phyloP scores from a whole-genome alignment of 352 stramenopile species.

The Phytophthora sp. region DNA sequence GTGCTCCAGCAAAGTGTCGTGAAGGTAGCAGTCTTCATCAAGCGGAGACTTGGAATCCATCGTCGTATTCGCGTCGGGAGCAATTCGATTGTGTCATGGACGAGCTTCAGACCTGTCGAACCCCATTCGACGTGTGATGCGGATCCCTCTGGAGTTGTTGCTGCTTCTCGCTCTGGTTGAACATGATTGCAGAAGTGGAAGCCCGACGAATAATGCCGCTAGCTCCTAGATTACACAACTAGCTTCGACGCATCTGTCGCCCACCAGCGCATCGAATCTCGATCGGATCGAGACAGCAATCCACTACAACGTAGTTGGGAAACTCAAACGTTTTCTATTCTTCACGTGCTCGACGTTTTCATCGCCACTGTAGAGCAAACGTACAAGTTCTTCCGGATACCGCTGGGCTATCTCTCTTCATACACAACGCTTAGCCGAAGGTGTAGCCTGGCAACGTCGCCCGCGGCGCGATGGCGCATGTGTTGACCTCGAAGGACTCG shows the following conservation, averaged over 20 bases:
- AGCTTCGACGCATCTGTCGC: too few species aligned
- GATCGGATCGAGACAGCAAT: too few species aligned
- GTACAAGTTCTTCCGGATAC: constrained; percentile 2
- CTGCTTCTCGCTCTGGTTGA: too few species aligned
- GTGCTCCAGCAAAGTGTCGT: constrained; percentile 4
- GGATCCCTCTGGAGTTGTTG: too few species aligned
- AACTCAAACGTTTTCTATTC: constrained; percentile 24
- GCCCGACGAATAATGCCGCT: too few species aligned
- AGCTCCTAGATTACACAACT: too few species aligned
- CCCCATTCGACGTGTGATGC: too few species aligned
- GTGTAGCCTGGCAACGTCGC: constrained; percentile 53
- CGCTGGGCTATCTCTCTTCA: too few species aligned
- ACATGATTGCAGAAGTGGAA: too few species aligned
- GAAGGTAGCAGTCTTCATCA: neutral
- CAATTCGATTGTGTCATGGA: constrained; percentile 5
- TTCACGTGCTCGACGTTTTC: neutral
- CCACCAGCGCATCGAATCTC: too few species aligned
- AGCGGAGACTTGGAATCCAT: neutral
- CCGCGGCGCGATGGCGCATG: constrained; percentile 33
- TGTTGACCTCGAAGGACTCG: constrained; percentile 46
- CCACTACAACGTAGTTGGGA: too few species aligned
- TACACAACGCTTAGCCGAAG: constrained; percentile 30
- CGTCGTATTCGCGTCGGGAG: neutral
- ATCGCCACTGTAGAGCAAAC: constrained; percentile 5
- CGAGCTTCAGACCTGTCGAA: neutral